Evolutionary conservation across 2,329 filamentous ascomycete genomes (phyloP), one percentile per base, ranked within the genome.

Genomic region (Huntiella bhutanensis): DNA sequence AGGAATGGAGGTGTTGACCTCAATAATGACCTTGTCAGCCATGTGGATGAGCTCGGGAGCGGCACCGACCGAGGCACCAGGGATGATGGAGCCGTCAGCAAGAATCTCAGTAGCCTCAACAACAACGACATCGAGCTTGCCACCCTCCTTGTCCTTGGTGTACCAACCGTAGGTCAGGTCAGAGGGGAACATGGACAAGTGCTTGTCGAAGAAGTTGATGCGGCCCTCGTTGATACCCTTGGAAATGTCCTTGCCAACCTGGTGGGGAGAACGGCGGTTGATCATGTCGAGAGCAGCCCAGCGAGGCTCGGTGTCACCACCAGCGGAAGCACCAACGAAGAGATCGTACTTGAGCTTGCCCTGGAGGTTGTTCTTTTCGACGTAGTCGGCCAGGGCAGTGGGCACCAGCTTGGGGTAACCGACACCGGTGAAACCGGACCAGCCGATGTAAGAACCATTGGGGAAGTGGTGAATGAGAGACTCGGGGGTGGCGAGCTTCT

Each of bases 241-340:
- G 51, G 85, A 75, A 53, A 93, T 93, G 49, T 82, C 73, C 67
- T 92, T 93, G 58, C 85, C 85, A 51, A 93, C 85, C 60, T 93
- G 85, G 64, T 93, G 85, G 47, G 85, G 85, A 54, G 75, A 74
- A 48, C 85, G 74, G 48, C 84, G 71, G 65, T 88, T 80, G 56
- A 93, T 93, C 85, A 93, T 93, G 64, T 93, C 80, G 52, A 88
- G 67, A 4, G 67, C 63, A n/a, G 86, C 85, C 86, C 86, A 93
- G 61, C 85, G 71, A 62, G 91, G 91, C 67, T 93, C 85, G 0
- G 85, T 93, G 65, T 91, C 85, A 13, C 84, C 81, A 34, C 85
- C 85, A 12, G 82, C 86, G 4, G 82, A 88, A n/a, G 85, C 85
- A 45, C 85, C 86, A 7, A 92, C 85, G 54, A 93, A 93, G 13